Conservation (phyloP, 2,329 filamentous ascomycete species). For the Monosporascus cannonballus region DNA sequence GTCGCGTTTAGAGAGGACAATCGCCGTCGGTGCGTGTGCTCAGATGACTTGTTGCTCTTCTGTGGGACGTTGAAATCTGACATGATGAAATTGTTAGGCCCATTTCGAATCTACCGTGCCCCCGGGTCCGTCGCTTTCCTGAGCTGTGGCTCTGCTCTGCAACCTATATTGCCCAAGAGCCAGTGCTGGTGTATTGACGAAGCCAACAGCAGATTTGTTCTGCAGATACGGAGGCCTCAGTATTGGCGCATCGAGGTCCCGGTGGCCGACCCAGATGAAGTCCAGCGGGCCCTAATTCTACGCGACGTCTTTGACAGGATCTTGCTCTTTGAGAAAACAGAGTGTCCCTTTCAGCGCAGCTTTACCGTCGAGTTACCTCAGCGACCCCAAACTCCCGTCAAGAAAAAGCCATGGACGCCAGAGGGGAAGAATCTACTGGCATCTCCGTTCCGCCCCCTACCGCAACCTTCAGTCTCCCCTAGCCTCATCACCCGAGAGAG, state of each 20-base stretch:
- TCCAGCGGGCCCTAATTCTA: constrained; percentile 57
- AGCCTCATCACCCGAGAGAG: constrained; percentile 14
- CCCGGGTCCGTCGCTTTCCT: constrained; percentile 83
- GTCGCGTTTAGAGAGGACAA: constrained; percentile 43
- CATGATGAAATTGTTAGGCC: constrained; percentile 39
- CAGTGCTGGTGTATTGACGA: constrained; percentile 93
- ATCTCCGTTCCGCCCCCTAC: constrained; percentile 28
- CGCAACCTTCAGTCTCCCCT: constrained; percentile 14
- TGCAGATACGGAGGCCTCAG: constrained; percentile 74
- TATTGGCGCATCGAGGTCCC: constrained; percentile 91
- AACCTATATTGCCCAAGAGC: constrained; percentile 82
- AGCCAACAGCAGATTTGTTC: constrained; percentile 71
- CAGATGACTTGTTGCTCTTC: background rate
- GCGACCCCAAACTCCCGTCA: constrained; percentile 56
- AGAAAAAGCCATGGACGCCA: constrained; percentile 64
- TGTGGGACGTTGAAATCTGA: background rate
- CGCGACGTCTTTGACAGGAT: constrained; percentile 66
- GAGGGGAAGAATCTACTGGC: constrained; percentile 34
- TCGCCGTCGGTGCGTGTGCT: constrained; percentile 62
- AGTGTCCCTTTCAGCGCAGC: constrained; percentile 74
- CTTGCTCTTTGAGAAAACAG: constrained; percentile 79
- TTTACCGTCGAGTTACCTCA: constrained; percentile 73
- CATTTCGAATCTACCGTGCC: constrained; percentile 78
- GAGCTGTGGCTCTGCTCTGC: constrained; percentile 75
- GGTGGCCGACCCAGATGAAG: constrained; percentile 56